These are phyloP conservation scores for Durio zibethinus DNA, from an alignment of 345 rosid species.

Conservation along the genomic window DNA sequence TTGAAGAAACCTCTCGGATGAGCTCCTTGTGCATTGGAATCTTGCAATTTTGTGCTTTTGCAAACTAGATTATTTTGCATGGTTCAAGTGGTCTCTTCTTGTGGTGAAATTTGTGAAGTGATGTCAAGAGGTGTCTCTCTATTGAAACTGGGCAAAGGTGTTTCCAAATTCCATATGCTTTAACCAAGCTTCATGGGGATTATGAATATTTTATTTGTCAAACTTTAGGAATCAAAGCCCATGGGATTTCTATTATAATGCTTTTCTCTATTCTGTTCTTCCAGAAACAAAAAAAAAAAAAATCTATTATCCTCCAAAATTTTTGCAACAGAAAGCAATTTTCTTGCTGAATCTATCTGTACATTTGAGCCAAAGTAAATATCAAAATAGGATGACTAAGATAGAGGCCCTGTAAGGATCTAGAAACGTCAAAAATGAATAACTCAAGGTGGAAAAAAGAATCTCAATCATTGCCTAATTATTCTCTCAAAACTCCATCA, in stretches of 20 bases:
- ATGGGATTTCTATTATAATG: background rate
- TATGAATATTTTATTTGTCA: background rate
- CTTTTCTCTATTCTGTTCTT: background rate
- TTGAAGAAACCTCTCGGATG: conserved; percentile 22
- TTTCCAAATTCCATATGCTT: background rate
- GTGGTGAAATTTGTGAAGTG: conserved; percentile 13
- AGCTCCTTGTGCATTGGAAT: conserved; percentile 28
- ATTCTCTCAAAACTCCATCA: conserved; percentile 57
- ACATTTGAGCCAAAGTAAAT: background rate
- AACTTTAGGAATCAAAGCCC: background rate
- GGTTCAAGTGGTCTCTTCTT: conserved; percentile 34
- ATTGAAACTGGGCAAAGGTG: background rate
- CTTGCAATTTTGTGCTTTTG: conserved; percentile 14
- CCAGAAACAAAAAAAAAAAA: background rate
- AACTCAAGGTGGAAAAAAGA: background rate
- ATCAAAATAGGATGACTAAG: conserved; percentile 3
- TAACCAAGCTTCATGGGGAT: background rate
- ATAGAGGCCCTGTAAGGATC: background rate
- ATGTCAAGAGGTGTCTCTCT: background rate
- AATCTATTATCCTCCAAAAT: background rate
- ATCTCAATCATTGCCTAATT: background rate
- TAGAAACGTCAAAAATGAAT: background rate
- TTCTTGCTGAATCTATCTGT: conserved; percentile 1
- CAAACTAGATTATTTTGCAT: conserved; percentile 20
- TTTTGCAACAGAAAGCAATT: background rate